A percentile compares a stretch with the other conserved stretches of the same genome.
phyloP scores from a whole-genome alignment of 257 asterid species.

The Nyctanthes arbortristis region DNA sequence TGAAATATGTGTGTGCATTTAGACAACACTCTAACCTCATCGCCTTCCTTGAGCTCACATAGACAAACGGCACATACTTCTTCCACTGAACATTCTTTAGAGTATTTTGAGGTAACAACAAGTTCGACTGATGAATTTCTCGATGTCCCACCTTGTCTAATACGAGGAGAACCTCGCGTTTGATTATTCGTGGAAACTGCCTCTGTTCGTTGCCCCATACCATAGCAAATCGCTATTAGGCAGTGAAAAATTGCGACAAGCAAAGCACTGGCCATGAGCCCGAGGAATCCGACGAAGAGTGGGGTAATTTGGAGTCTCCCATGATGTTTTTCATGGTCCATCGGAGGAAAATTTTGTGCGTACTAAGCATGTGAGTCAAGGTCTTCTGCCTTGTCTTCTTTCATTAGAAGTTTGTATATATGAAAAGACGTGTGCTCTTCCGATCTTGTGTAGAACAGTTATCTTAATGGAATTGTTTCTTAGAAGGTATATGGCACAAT shows the following conservation, averaged over 20 bases:
- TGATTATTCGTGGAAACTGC: conserved; percentile 3
- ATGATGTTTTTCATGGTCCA: conserved; percentile 12
- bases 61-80: conserved; percentile 40
- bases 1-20: conserved; percentile 34
- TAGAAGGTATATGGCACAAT: no score
- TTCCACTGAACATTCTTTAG: conserved; percentile 20
- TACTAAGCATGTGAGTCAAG: no score
- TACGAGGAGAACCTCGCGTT: conserved; percentile 1
- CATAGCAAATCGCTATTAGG: not conserved
- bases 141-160: not conserved
- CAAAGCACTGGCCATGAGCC: conserved; percentile 27
- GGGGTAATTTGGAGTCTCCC: conserved; percentile 25
- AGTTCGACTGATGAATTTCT: conserved; percentile 19
- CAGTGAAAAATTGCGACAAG: conserved; percentile 28
- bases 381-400: no score
- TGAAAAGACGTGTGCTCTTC: no score
- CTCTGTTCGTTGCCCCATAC: not conserved
- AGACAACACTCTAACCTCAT: conserved; percentile 31
- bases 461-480: no score
- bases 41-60: conserved; percentile 30
- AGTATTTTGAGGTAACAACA: conserved; percentile 6
- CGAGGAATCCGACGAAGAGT: conserved; percentile 23
- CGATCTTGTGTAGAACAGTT: no score
- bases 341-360: not conserved
- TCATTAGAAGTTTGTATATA: no score